Evolutionary conservation across 257 asterid genomes (phyloP), one percentile per base, ranked within the genome.

Genomic region (Fraxinus americana): DNA sequence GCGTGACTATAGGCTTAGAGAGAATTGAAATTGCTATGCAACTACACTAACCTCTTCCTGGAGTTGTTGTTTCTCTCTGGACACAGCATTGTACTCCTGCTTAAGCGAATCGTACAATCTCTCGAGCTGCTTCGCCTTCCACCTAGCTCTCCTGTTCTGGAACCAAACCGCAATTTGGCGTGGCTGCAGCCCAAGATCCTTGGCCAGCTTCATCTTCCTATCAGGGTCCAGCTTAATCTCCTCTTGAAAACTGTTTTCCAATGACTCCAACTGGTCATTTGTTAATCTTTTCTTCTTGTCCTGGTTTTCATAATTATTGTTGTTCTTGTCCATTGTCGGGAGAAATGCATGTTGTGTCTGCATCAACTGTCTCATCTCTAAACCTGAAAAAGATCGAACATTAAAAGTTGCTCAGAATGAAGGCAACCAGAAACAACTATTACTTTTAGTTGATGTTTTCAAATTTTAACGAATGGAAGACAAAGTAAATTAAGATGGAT

Each of bases 81-180:
- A 87, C 21, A 91, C 97, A 36, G 86, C 83, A 39, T 91, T 94
- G 72, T 61, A 89, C 80, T 95, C 93, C 84, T 89, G 97, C 81
- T 93, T 95, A 34, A 95, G 93, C 13, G 94, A 82, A 45, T 91
- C 96, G 78, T 91, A 93, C 83, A 90, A 75, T 34, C 90, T 87
- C 81, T 93, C 98, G 12, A 95, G 97, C 90, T 92, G 97, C 90
- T 93, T 95, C 0, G 92, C 86, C 88, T 93, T 95, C 99, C 99
- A 95, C 32, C 99, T 90, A 4, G 98, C 99, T 74, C 98, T 35
- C 32, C 99, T 87, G 77, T 95, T 95, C 85, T 95, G 99, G 75
- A 95, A 95, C 99, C 99, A 95, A 61, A 95, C 97, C 1, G 99
- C 99, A 7, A 95, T 91, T 83, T 95, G 97, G 25, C 99, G 83